Conservation (phyloP, 2,329 filamentous ascomycete genomes). For the Xylaria sp. region DNA sequence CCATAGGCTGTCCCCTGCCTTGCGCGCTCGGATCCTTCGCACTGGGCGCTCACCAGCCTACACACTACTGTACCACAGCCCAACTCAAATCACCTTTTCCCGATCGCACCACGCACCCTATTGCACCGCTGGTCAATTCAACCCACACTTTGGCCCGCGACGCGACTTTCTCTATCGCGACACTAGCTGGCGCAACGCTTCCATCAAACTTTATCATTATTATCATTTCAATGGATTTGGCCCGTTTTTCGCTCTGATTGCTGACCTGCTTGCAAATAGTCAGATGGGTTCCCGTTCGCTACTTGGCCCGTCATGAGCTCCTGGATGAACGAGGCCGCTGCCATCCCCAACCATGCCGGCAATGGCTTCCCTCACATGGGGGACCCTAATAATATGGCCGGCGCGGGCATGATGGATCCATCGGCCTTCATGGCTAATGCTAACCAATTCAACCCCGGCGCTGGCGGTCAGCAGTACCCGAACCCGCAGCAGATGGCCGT, state of each 20-base stretch:
- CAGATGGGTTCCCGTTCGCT: constrained; percentile 61
- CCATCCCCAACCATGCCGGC: constrained; percentile 76
- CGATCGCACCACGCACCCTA: constrained; percentile 46
- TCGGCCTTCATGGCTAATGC: constrained; percentile 71
- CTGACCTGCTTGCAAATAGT: constrained; percentile 57
- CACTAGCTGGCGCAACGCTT: constrained; percentile 52
- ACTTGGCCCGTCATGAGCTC: constrained; percentile 72
- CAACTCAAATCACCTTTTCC: constrained; percentile 47
- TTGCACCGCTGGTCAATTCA: constrained; percentile 47
- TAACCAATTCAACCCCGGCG: constrained; percentile 67
- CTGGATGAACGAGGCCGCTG: constrained; percentile 76
- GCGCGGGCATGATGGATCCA: constrained; percentile 72
- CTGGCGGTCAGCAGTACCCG: constrained; percentile 62
- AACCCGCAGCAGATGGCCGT: constrained; percentile 67
- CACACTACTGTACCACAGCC: constrained; percentile 39
- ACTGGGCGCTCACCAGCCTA: constrained; percentile 31
- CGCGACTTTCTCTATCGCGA: constrained; percentile 60
- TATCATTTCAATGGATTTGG: constrained; percentile 58
- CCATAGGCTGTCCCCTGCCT: constrained; percentile 8
- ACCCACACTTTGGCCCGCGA: constrained; percentile 52
- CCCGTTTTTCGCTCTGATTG: constrained; percentile 52
- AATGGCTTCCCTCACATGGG: constrained; percentile 74
- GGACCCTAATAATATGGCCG: constrained; percentile 65
- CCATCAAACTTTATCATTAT: constrained; percentile 51
- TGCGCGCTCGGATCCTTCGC: constrained; percentile 21